Evolutionary conservation across 331 rosid genomes (phyloP).

Genomic region (Rosa hybrid): DNA sequence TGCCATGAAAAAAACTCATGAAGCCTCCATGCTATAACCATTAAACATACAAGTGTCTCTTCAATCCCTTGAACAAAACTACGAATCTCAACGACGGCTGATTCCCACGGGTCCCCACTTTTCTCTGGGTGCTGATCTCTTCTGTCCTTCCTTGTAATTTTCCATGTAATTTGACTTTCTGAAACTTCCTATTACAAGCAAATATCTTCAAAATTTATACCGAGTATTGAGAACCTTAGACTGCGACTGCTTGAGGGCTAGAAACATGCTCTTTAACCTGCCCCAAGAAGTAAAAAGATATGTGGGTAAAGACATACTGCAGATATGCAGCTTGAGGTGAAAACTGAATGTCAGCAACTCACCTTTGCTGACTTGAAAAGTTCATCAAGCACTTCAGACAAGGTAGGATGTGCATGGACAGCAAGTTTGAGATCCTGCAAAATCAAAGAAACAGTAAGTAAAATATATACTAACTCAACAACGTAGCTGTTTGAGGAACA

Average conservation of each 20-base stretch:
- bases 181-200: conserved; percentile 63
- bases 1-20: too few species aligned
- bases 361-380: conserved; percentile 82
- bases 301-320: conserved; percentile 19
- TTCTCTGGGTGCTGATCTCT: conserved; percentile 30
- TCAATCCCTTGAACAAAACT: conserved; percentile 8
- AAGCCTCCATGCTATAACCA: too few species aligned
- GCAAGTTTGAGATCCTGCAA: conserved; percentile 82
- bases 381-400: conserved; percentile 97
- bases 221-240: conserved; percentile 53
- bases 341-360: conserved; percentile 10
- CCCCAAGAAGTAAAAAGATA: conserved; percentile 31
- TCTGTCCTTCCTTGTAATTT: conserved; percentile 15
- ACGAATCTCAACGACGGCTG: conserved; percentile 26
- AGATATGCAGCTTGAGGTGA: neutral
- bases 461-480: neutral
- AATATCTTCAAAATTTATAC: conserved; percentile 58
- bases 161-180: conserved; percentile 21
- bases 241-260: conserved; percentile 76
- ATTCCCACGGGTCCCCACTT: conserved; percentile 34
- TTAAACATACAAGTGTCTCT: too few species aligned
- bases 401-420: conserved; percentile 97
- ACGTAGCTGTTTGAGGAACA: neutral
- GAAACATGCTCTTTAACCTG: conserved; percentile 73
- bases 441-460: neutral